These are phyloP conservation scores for Zasmidium angulare DNA, from an alignment of 2,329 filamentous ascomycete species.

Conservation along the genomic window DNA sequence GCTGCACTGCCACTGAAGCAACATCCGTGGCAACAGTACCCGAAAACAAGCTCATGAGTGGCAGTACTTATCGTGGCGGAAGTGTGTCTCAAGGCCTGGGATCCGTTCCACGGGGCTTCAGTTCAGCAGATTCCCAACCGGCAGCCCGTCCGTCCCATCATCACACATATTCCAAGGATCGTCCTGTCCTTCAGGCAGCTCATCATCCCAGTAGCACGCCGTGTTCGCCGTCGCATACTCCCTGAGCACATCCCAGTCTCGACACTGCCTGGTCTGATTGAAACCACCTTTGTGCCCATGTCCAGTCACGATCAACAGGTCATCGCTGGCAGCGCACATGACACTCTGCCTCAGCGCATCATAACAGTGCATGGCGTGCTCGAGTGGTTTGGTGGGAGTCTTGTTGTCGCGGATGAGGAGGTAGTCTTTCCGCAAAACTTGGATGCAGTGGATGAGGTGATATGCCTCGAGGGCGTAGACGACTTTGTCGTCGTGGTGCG, in stretches of 20 bases:
- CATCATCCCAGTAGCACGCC: conserved; percentile 13
- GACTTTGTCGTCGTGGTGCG: conserved; percentile 4
- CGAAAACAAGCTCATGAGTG: too few relatives aligned
- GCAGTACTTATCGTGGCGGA: too few relatives aligned
- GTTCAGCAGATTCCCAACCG: background rate
- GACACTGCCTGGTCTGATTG: conserved; percentile 12
- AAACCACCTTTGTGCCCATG: conserved; percentile 9
- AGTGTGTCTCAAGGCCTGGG: too few relatives aligned
- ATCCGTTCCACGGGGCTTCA: too few relatives aligned
- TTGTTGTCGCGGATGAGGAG: background rate
- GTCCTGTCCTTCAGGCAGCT: conserved; percentile 6
- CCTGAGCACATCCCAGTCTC: conserved; percentile 19
- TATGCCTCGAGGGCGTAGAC: conserved; percentile 20
- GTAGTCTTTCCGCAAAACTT: background rate
- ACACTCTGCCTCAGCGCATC: conserved; percentile 16
- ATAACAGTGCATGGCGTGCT: conserved; percentile 20
- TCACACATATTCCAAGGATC: conserved; percentile 12
- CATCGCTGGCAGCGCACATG: conserved; percentile 5
- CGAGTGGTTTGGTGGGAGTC: background rate
- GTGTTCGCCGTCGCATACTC: conserved; percentile 17
- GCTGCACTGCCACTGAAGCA: too few relatives aligned
- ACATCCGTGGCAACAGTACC: too few relatives aligned
- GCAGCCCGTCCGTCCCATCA: conserved; percentile 13
- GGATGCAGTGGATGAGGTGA: conserved; percentile 19
- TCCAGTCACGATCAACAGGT: conserved; percentile 6